Percentiles rank a stretch among this genome's conserved stretches.
phyloP scores from a whole-genome alignment of 2,329 filamentous ascomycete species.

The Sclerotinia sclerotiorum region DNA sequence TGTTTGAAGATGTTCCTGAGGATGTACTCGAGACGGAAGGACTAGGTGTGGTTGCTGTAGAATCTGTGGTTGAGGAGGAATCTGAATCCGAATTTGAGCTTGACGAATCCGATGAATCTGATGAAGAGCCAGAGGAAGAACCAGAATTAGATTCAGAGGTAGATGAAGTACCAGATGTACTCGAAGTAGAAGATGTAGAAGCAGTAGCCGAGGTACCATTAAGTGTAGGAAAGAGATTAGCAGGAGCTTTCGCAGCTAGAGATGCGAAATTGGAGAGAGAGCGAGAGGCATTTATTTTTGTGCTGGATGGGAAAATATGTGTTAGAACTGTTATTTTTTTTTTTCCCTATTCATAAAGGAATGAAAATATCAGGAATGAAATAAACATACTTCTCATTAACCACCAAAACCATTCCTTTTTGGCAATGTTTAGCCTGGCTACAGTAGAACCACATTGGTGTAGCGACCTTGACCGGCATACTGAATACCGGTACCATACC shows the following conservation, averaged over 20 bases:
- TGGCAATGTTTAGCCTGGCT: slow-evolving; percentile 73
- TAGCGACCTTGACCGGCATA: slow-evolving; percentile 65
- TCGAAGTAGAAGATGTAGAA: slow-evolving; percentile 12
- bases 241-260: slow-evolving; percentile 43
- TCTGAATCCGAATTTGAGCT: not conserved
- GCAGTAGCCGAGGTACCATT: slow-evolving; percentile 21
- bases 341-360: too few species aligned
- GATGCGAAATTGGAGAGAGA: slow-evolving; percentile 47
- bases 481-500: slow-evolving; percentile 66
- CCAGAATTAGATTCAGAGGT: not conserved
- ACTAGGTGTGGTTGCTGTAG: not conserved
- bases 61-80: not conserved
- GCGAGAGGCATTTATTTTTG: slow-evolving; percentile 51
- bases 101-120: not conserved
- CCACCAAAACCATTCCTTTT: slow-evolving; percentile 42
- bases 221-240: slow-evolving; percentile 44
- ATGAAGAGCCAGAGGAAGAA: slow-evolving; percentile 2
- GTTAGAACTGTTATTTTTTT: too few species aligned
- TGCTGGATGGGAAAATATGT: slow-evolving; percentile 12
- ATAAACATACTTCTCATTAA: slow-evolving; percentile 53
- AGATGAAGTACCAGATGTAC: not conserved
- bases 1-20: not conserved
- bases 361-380: not conserved
- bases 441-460: slow-evolving; percentile 79
- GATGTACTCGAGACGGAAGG: not conserved